Conservation (phyloP, 202 grass and related monocot species). For the Setaria viridis region DNA sequence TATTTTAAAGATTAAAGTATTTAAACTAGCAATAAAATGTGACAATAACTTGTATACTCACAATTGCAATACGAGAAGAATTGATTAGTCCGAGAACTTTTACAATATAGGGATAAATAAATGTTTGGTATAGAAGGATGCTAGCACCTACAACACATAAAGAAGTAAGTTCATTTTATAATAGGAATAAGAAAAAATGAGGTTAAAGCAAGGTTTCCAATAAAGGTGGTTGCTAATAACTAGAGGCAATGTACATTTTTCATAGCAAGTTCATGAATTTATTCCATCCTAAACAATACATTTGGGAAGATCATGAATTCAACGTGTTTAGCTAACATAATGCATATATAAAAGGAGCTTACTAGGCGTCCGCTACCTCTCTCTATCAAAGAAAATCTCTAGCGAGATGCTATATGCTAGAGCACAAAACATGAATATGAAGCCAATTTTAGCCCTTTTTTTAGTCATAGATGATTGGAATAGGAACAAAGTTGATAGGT, state of each 20-base stretch:
- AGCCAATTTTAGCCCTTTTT: no score
- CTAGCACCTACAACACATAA: slow-evolving; percentile 49
- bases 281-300: no score
- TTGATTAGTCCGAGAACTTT: slow-evolving; percentile 55
- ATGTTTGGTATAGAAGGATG: slow-evolving; percentile 66
- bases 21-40: background rate
- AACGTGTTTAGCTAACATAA: no score
- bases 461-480: background rate
- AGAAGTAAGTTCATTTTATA: background rate
- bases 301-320: no score
- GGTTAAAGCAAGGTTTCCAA: background rate
- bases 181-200: background rate
- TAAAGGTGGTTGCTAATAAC: background rate
- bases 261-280: no score
- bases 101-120: slow-evolving; percentile 54
- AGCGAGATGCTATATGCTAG: no score
- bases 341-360: no score
- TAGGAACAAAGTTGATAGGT: background rate
- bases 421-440: no score
- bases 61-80: slow-evolving; percentile 42
- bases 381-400: no score
- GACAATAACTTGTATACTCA: slow-evolving; percentile 30
- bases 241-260: no score
- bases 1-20: background rate
- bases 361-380: no score